A percentile compares a stretch with the other conserved stretches of the same genome.
phyloP scores from a whole-genome alignment of 148 eudicot species.

The Cornus kousa region DNA sequence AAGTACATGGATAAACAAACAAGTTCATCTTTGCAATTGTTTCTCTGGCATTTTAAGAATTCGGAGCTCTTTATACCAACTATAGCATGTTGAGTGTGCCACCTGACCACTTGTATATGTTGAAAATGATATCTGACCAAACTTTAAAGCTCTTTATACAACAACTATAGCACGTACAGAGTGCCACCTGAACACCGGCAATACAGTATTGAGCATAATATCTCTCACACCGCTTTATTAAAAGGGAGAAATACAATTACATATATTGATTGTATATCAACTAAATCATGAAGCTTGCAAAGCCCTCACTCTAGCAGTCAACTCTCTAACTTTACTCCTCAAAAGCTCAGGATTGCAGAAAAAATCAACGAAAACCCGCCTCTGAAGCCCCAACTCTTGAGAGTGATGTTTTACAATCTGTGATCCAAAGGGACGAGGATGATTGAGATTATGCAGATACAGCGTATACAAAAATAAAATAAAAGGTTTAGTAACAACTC shows the following conservation, averaged over 20 bases:
- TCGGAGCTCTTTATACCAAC: too few species aligned
- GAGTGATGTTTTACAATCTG: conserved; percentile 89
- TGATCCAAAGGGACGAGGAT: neutral
- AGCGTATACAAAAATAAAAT: neutral
- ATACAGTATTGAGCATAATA: neutral
- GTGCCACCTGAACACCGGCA: neutral
- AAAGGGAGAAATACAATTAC: neutral
- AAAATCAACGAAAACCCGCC: conserved; percentile 90
- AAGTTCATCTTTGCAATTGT: too few species aligned
- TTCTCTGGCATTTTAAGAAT: too few species aligned
- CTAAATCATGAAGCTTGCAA: conserved; percentile 55
- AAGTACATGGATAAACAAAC: too few species aligned
- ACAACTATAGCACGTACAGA: too few species aligned
- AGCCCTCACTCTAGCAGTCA: conserved; percentile 72
- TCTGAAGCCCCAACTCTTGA: conserved; percentile 77
- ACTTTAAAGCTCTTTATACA: too few species aligned
- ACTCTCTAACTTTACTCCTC: conserved; percentile 74
- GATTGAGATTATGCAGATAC: neutral
- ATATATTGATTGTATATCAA: neutral
- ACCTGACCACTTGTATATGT: too few species aligned
- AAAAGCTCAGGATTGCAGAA: conserved; percentile 88
- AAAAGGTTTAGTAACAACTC: neutral
- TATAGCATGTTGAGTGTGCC: too few species aligned
- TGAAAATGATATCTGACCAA: too few species aligned
- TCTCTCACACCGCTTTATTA: neutral